phyloP scores from a whole-genome alignment of 2,329 filamentous ascomycete genomes.

The Elsinoe australis region DNA sequence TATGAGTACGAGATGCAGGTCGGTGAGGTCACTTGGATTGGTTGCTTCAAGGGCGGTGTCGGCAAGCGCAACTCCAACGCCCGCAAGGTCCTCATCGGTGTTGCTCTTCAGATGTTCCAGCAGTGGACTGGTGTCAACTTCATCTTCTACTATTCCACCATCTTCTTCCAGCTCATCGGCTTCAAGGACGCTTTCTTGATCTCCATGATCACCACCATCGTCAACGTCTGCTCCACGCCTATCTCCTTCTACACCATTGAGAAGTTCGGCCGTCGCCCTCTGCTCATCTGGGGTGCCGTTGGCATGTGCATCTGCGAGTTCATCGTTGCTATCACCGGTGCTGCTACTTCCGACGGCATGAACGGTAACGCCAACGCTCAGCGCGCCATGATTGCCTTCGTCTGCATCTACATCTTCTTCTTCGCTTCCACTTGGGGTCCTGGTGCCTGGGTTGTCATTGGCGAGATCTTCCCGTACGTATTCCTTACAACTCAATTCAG shows the following conservation, averaged over 20 bases:
- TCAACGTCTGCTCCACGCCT: slow-evolving; percentile 81
- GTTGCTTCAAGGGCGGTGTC: slow-evolving; percentile 52
- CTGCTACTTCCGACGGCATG: slow-evolving; percentile 24
- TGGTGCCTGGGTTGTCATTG: slow-evolving; percentile 51
- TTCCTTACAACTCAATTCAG: too few relatives aligned
- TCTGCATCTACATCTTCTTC: slow-evolving; percentile 87
- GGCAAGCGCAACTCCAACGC: slow-evolving; percentile 45
- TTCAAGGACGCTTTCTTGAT: slow-evolving; percentile 75
- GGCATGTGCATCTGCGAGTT: slow-evolving; percentile 84
- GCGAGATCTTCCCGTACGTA: too few relatives aligned
- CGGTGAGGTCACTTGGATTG: slow-evolving; percentile 58
- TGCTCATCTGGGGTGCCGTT: slow-evolving; percentile 69
- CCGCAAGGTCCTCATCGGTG: slow-evolving; percentile 42
- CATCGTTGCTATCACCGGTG: slow-evolving; percentile 64
- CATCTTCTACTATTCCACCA: slow-evolving; percentile 65
- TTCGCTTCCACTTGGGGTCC: slow-evolving; percentile 82
- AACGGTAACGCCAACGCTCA: slow-evolving; percentile 45
- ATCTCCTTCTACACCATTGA: slow-evolving; percentile 85
- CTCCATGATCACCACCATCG: slow-evolving; percentile 75
- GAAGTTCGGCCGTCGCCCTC: slow-evolving; percentile 67
- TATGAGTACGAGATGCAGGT: slow-evolving; percentile 70
- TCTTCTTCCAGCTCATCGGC: slow-evolving; percentile 73
- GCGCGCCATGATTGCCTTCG: slow-evolving; percentile 64
- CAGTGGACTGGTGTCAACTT: slow-evolving; percentile 84
- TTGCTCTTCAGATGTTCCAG: slow-evolving; percentile 43